These are phyloP conservation scores for Lactifluus volemus DNA, from an alignment of 768 basidiomycete species.

Conservation along the genomic window DNA sequence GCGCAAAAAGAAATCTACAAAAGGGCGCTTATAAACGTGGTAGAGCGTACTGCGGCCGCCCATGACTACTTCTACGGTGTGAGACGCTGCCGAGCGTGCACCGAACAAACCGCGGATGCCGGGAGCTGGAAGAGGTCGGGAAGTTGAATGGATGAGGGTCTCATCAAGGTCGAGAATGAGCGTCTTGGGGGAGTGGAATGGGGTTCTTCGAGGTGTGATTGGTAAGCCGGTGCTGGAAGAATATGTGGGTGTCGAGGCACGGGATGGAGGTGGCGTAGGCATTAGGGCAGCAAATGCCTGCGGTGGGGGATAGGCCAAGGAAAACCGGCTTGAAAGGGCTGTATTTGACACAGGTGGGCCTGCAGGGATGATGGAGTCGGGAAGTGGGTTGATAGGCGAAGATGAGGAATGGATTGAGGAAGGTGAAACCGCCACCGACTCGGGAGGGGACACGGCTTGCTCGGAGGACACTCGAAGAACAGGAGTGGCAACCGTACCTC, in stretches of 20 bases:
- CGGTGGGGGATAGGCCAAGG: neutral
- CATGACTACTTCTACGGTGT: slow-evolving; percentile 89
- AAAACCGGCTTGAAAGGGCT: neutral
- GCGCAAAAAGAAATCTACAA: slow-evolving; percentile 89
- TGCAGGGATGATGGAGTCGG: neutral
- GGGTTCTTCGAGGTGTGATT: slow-evolving; percentile 46
- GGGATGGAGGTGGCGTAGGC: slow-evolving; percentile 16
- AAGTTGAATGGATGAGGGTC: slow-evolving; percentile 96
- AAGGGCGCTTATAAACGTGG: slow-evolving; percentile 97
- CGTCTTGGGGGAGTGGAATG: slow-evolving; percentile 83
- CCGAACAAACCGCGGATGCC: slow-evolving; percentile 51
- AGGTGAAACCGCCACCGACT: neutral
- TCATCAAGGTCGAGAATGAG: slow-evolving; percentile 97
- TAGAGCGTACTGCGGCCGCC: slow-evolving; percentile 86
- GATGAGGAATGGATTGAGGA: neutral
- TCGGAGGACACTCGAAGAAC: neutral
- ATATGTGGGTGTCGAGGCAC: slow-evolving; percentile 22
- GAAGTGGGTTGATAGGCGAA: neutral
- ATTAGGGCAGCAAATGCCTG: slow-evolving; percentile 1
- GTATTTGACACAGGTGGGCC: neutral
- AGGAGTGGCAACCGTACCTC: neutral
- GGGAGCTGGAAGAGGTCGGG: slow-evolving; percentile 52
- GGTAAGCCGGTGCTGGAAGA: slow-evolving; percentile 43
- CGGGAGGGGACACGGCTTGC: neutral
- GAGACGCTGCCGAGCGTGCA: slow-evolving; percentile 45